These are phyloP conservation scores for Nigrospora osmanthi DNA, from an alignment of 2,329 filamentous ascomycete species.

Conservation along the genomic window DNA sequence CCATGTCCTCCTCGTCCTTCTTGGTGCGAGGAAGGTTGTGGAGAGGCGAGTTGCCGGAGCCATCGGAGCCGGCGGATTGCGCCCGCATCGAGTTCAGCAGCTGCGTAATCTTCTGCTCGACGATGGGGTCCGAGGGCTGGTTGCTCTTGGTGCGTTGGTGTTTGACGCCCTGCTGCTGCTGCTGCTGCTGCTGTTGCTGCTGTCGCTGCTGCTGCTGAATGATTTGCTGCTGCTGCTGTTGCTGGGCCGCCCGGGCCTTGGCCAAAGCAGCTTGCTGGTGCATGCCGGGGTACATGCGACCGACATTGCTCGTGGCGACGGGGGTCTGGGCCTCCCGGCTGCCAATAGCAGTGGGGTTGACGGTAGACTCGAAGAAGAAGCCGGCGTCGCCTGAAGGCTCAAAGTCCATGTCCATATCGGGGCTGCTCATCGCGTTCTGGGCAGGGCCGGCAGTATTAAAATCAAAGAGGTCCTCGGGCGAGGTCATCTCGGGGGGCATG, in stretches of 20 bases:
- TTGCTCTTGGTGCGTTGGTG: constrained; percentile 42
- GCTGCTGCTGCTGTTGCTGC: constrained; percentile 38
- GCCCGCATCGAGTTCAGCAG: constrained; percentile 88
- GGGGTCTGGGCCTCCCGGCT: constrained; percentile 50
- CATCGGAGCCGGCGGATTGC: constrained; percentile 49
- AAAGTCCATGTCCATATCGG: constrained; percentile 64
- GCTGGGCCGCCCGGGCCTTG: constrained; percentile 56
- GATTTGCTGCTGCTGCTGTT: constrained; percentile 55
- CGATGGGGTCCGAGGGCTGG: constrained; percentile 57
- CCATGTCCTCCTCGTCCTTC: constrained; percentile 98
- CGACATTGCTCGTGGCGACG: constrained; percentile 47
- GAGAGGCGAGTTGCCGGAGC: constrained; percentile 41
- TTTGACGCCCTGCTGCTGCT: constrained; percentile 18
- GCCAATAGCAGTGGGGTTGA: constrained; percentile 68
- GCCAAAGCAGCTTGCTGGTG: constrained; percentile 78
- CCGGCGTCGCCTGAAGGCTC: constrained; percentile 49
- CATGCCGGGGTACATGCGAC: constrained; percentile 85
- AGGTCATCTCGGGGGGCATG: constrained; percentile 46
- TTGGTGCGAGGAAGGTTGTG: constrained; percentile 65
- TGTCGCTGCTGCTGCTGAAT: constrained; percentile 53
- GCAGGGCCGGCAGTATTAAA: constrained; percentile 61
- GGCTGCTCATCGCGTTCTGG: constrained; percentile 46
- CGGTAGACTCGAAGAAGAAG: constrained; percentile 55
- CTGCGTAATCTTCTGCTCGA: constrained; percentile 90
- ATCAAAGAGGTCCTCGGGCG: constrained; percentile 61